Base-by-base conservation (phyloP, 192 early-diverging fungal species). In the Entomortierella parvispora region DNA sequence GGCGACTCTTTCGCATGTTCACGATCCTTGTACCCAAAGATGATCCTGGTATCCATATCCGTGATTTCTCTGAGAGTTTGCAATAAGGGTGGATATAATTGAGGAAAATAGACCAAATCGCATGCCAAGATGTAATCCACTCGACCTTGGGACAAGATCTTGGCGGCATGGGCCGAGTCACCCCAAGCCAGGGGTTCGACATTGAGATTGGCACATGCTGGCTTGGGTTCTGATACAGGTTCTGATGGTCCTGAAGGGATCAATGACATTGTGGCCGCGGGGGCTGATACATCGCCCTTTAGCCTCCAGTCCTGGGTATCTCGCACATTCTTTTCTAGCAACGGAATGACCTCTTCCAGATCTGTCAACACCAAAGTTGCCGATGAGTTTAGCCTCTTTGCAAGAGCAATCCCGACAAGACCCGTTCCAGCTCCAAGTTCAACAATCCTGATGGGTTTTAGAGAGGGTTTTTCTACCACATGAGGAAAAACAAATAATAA, bases 351-450 rank as follows among this genome's bases (percentile, higher is more conserved):
- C 3, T 81, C 81, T 14, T 72, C 81, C 1, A 86, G 60, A 51
- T 86, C 85, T 0, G 85, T 86, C 20, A 86, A 50, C 9, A 77
- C 59, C 5, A 86, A 28, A 11, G 78, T 72, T 28, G 71, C 81
- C 14, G 54, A 45, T n/a, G 44, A 32, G 31, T 26, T 14, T 4
- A 86, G 52, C 5, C 54, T 33, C 8, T 79, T 64, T 9, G 85
- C 85, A 14, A 86, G 58, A 0, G 71, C 71, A 14, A 86, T 82
- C 0, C 85, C 83, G 5, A 79, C 75, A 29, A 83, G 84, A 3
- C 85, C 85, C 12, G 83, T 84, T 23, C 85, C 85, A 20, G 85
- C 77, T 23, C 85, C 85, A 12, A 86, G 44, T 59, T 86, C 85
- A 9, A 86, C 8, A 20, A 86, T 81, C 22, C 80, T 65, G 44